These are phyloP conservation scores for Backusella westeae DNA, from an alignment of 192 early-diverging fungal genomes.

Conservation along the genomic window DNA sequence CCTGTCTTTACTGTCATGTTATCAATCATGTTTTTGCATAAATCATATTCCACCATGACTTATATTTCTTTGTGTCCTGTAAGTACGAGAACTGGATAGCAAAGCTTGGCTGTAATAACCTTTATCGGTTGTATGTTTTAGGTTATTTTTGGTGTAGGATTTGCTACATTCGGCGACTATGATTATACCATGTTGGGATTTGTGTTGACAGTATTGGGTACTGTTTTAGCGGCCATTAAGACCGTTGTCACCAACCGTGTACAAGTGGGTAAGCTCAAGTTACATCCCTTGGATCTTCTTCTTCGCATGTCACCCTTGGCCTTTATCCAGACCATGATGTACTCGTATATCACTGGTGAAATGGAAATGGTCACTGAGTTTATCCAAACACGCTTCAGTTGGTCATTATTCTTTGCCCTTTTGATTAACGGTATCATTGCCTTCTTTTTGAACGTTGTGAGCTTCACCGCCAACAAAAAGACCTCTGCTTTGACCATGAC, in stretches of 20 bases:
- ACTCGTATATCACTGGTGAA: constrained; percentile 52
- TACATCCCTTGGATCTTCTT: constrained; percentile 78
- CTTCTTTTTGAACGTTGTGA: constrained; percentile 65
- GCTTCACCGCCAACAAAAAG: constrained; percentile 64
- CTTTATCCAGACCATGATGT: constrained; percentile 41
- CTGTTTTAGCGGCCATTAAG: constrained; percentile 74
- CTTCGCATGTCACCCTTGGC: constrained; percentile 65
- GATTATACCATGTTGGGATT: constrained; percentile 68
- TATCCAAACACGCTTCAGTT: constrained; percentile 12
- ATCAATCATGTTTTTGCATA: constrained; percentile 34
- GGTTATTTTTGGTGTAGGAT: constrained; percentile 71
- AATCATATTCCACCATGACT: constrained; percentile 36
- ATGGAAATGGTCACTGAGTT: constrained; percentile 14
- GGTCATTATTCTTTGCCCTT: constrained; percentile 39
- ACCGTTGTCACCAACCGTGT: constrained; percentile 83
- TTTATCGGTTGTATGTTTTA: constrained; percentile 20
- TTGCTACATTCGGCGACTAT: constrained; percentile 84
- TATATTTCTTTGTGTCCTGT: constrained; percentile 46
- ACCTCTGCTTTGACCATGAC: constrained; percentile 65
- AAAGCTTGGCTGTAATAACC: background rate
- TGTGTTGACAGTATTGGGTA: constrained; percentile 75
- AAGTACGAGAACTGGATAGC: constrained; percentile 24
- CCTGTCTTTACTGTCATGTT: constrained; percentile 59
- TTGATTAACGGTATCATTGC: constrained; percentile 61
- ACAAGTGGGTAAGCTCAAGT: constrained; percentile 72